Evolutionary conservation across 1,139 yeast species (phyloP).

Genomic region (Pichia sp.): DNA sequence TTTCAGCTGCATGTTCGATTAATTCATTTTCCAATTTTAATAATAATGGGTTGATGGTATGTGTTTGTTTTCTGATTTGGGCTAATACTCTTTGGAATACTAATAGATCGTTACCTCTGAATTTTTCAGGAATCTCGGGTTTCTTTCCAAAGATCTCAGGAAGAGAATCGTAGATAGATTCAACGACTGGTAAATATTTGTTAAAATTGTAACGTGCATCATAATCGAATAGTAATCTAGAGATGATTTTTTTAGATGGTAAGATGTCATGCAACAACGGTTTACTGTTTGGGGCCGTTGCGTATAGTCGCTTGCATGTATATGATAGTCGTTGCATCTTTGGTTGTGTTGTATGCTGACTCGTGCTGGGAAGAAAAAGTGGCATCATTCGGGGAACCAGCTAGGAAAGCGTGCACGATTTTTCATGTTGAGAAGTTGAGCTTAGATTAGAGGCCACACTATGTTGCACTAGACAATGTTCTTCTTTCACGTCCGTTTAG

Average conservation of each 20-base stretch:
- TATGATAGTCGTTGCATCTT: not conserved
- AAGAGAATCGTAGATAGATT: slow-evolving; percentile 43
- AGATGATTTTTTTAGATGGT: slow-evolving; percentile 57
- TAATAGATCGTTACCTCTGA: slow-evolving; percentile 58
- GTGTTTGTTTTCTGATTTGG: slow-evolving; percentile 58
- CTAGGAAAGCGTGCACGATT: not conserved
- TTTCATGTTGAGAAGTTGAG: no score
- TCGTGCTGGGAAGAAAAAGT: no score
- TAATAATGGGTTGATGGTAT: slow-evolving; percentile 53
- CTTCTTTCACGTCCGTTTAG: no score
- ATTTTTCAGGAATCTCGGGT: slow-evolving; percentile 29
- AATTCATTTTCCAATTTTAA: slow-evolving; percentile 65
- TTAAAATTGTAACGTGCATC: slow-evolving; percentile 55
- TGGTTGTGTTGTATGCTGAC: no score
- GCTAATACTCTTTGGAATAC: slow-evolving; percentile 65
- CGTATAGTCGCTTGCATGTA: slow-evolving; percentile 6
- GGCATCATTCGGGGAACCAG: no score
- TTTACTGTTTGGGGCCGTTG: slow-evolving; percentile 21
- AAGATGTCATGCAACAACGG: slow-evolving; percentile 52
- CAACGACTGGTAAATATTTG: slow-evolving; percentile 53
- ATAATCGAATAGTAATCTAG: slow-evolving; percentile 61
- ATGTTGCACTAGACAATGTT: no score
- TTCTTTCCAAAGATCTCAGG: slow-evolving; percentile 31
- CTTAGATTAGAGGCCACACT: no score
- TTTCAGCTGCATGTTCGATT: slow-evolving; percentile 78